Conservation (phyloP, 169 alveolate species). For the Theileria orientalis region DNA sequence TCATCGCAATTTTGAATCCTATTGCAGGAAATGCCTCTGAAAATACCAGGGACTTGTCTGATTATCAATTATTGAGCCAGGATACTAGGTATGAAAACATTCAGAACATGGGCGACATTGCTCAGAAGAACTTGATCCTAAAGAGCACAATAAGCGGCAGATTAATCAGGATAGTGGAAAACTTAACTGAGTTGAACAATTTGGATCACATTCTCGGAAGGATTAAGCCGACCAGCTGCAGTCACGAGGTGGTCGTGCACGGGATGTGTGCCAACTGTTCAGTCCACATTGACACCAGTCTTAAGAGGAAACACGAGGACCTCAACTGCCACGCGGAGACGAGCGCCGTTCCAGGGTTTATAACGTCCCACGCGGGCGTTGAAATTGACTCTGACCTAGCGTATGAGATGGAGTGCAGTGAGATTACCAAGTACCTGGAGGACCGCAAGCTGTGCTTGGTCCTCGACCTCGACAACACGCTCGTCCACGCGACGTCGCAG, state of each 20-base stretch:
- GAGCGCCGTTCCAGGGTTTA: conserved; percentile 68
- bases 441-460: conserved; percentile 77
- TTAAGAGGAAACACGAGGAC: conserved; percentile 11
- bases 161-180: not conserved
- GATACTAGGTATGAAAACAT: not conserved
- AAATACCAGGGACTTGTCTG: not conserved
- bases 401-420: conserved; percentile 65
- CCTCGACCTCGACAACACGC: conserved; percentile 79
- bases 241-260: conserved; percentile 44
- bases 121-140: not conserved
- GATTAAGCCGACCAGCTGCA: conserved; percentile 11
- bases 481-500: conserved; percentile 75
- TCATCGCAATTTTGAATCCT: conserved; percentile 18
- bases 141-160: conserved; percentile 12
- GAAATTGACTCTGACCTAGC: conserved; percentile 55
- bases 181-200: conserved; percentile 1
- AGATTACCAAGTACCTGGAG: conserved; percentile 40
- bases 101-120: not conserved
- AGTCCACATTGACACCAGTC: not conserved
- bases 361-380: conserved; percentile 62
- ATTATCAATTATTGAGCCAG: not conserved
- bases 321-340: not conserved
- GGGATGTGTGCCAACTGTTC: conserved; percentile 55
- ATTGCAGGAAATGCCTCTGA: not conserved
- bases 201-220: conserved; percentile 11